Evolutionary conservation across 495 filamentous ascomycete genomes (phyloP).

Genomic region (Lophium mytilinum): DNA sequence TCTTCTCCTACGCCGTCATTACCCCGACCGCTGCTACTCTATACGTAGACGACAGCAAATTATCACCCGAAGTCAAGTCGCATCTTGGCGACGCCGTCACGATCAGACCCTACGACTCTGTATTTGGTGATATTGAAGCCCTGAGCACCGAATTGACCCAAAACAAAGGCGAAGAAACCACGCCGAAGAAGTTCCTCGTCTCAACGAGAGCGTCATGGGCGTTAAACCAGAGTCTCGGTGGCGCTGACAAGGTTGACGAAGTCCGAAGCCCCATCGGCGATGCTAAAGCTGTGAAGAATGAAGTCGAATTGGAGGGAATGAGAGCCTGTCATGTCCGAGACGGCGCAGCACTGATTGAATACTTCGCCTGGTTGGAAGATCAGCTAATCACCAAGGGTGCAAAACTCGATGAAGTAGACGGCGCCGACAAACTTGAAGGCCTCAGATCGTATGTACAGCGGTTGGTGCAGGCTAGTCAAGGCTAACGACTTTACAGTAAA

Average conservation of each 20-base stretch:
- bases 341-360: slow-evolving; percentile 84
- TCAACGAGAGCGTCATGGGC: slow-evolving; percentile 94
- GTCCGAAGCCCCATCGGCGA: slow-evolving; percentile 82
- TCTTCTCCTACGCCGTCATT: slow-evolving; percentile 92
- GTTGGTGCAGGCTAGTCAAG: too few species aligned
- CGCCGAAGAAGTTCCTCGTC: slow-evolving; percentile 66
- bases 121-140: slow-evolving; percentile 68
- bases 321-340: slow-evolving; percentile 88
- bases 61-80: slow-evolving; percentile 56
- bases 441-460: slow-evolving; percentile 48
- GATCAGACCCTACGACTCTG: slow-evolving; percentile 75
- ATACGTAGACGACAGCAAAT: slow-evolving; percentile 75
- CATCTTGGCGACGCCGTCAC: slow-evolving; percentile 67
- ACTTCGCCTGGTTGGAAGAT: slow-evolving; percentile 95
- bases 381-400: slow-evolving; percentile 67
- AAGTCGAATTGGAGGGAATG: slow-evolving; percentile 87
- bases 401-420: slow-evolving; percentile 78
- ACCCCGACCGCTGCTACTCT: slow-evolving; percentile 74
- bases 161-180: slow-evolving; percentile 18
- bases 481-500: slow-evolving; percentile 33
- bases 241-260: slow-evolving; percentile 81
- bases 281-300: slow-evolving; percentile 96
- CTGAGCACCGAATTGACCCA: slow-evolving; percentile 39
- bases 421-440: slow-evolving; percentile 80
- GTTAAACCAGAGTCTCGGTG: slow-evolving; percentile 75